These are phyloP conservation scores for Sphagnum magellanicum DNA, from an alignment of 228 moss, liverwort and hornwort species.

Conservation along the genomic window DNA sequence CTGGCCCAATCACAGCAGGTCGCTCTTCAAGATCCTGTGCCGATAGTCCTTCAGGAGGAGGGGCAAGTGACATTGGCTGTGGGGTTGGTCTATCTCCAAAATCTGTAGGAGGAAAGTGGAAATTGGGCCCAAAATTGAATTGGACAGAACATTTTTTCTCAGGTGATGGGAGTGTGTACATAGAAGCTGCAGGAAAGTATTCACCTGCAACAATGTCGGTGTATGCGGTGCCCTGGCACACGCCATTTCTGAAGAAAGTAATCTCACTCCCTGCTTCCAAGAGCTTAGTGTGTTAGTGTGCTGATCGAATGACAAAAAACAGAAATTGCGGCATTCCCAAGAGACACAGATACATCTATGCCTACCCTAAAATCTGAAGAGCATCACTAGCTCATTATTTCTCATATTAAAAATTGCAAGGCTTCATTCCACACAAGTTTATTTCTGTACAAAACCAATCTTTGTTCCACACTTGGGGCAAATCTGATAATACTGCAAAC, in stretches of 20 bases:
- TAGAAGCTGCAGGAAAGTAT: conserved; percentile 87
- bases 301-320: too few species aligned
- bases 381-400: too few species aligned
- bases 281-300: too few species aligned
- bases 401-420: too few species aligned
- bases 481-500: background rate
- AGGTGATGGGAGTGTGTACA: conserved; percentile 76
- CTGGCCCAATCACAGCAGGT: conserved; percentile 12
- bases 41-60: conserved; percentile 36
- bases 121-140: conserved; percentile 90
- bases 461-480: background rate
- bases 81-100: conserved; percentile 53
- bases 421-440: too few species aligned
- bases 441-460: too few species aligned
- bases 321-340: too few species aligned
- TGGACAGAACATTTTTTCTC: conserved; percentile 49
- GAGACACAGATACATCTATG: too few species aligned
- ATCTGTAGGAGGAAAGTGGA: conserved; percentile 52
- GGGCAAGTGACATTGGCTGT: conserved; percentile 53
- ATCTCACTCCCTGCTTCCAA: conserved; percentile 64
- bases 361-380: too few species aligned
- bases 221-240: conserved; percentile 68
- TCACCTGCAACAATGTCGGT: conserved; percentile 56
- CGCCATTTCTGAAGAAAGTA: conserved; percentile 63
- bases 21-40: conserved; percentile 4